These are phyloP conservation scores for Phytophthora kernoviae DNA, from an alignment of 352 stramenopile genomes.

Conservation along the genomic window DNA sequence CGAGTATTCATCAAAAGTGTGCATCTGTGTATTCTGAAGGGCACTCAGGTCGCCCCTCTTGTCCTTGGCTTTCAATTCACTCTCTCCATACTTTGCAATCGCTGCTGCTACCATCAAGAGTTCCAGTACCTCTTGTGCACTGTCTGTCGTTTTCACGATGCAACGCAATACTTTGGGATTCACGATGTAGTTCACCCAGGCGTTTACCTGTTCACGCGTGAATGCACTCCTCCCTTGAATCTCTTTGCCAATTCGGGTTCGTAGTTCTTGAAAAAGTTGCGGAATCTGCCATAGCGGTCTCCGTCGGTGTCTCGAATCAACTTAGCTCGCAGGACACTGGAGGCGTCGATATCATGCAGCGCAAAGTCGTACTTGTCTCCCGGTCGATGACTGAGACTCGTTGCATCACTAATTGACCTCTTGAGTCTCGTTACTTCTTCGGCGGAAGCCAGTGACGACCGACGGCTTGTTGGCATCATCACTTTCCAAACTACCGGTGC, in stretches of 20 bases:
- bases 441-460: slow-evolving; percentile 24
- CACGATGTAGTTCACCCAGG: slow-evolving; percentile 45
- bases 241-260: slow-evolving; percentile 37
- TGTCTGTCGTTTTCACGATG: slow-evolving; percentile 17
- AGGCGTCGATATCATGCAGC: slow-evolving; percentile 31
- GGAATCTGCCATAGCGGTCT: slow-evolving; percentile 35
- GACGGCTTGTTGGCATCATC: slow-evolving; percentile 30
- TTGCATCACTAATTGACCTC: slow-evolving; percentile 27
- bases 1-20: slow-evolving; percentile 34
- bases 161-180: slow-evolving; percentile 35
- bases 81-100: slow-evolving; percentile 47
- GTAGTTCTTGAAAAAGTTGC: slow-evolving; percentile 45
- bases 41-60: slow-evolving; percentile 30
- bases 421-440: slow-evolving; percentile 27
- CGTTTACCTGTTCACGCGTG: slow-evolving; percentile 30
- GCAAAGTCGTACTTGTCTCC: slow-evolving; percentile 20
- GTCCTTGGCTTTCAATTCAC: slow-evolving; percentile 35
- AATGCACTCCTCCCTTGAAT: slow-evolving; percentile 32
- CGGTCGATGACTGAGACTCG: slow-evolving; percentile 1
- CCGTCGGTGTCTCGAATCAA: slow-evolving; percentile 29
- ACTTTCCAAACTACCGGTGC: slow-evolving; percentile 28
- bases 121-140: slow-evolving; percentile 33
- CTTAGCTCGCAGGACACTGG: slow-evolving; percentile 31
- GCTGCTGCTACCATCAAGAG: slow-evolving; percentile 41
- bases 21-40: slow-evolving; percentile 37